Evolutionary conservation across 2,329 filamentous ascomycete genomes (phyloP), one percentile per base, ranked within the genome.

Genomic region (Geosmithia morbida): DNA sequence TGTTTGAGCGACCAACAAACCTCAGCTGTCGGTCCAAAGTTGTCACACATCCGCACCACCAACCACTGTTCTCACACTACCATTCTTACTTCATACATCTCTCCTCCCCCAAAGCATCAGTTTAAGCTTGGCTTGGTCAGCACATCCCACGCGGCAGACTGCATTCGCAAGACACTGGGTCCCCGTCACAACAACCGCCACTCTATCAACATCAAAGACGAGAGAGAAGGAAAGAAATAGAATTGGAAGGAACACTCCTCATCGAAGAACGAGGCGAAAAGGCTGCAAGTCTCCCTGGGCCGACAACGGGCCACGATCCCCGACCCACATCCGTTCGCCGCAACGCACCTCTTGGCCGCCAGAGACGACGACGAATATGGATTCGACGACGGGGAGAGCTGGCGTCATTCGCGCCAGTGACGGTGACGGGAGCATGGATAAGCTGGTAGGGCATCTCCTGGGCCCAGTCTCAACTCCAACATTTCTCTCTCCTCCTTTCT

Each of bases 341-440:
- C 17, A 42, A 22, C 41, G 14, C 41, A 22, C 5, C 18, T 22
- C 41, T 14, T 20, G 41, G 41, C 41, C 41, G 7, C 19, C 11
- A 17, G 8, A 41, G 14, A 41, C 7, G 40, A 46, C n/a, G n/a
- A 19, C n/a, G 11, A 45, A 33, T 52, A 66, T 66, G 64, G 61
- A 66, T 59, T 58, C 62, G 49, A 59, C 64, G 46, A 71, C 70
- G 52, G 74, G 74, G 61, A 74, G 71, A 65, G 75, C 74, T 56
- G 75, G 75, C 57, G 62, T 78, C 54, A 70, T 81, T 56, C 67
- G 71, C 58, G 69, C 75, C 54, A 59, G 68, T 51, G 66, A 72
- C 46, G 69, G 72, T 62, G 71, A 67, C 52, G 67, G 66, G 51
- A 67, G 62, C 55, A 71, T 81, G 67, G 74, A 76, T 53, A 74